Percentiles rank a stretch among this genome's conserved stretches.
These are phyloP conservation scores for Cryptococcus jaspeensis DNA, from an alignment of 1,284 basidiomycete genomes.

Conservation along the genomic window DNA sequence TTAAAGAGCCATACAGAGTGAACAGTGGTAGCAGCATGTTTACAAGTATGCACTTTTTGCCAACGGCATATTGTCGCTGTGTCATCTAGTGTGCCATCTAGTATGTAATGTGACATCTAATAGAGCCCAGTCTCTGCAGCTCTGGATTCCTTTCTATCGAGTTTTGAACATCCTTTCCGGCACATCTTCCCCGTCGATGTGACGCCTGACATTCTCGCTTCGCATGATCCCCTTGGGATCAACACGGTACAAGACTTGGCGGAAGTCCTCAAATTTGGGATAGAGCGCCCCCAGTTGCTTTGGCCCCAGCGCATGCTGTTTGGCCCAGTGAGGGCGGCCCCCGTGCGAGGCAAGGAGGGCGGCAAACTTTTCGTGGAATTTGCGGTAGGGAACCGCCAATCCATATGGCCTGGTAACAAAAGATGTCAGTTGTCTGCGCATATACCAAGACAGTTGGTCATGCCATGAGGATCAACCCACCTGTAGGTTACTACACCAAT, in stretches of 20 bases:
- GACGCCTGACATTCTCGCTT: slow-evolving; percentile 57
- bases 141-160: background rate
- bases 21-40: no score
- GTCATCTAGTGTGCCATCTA: background rate
- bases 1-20: no score
- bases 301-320: slow-evolving; percentile 77
- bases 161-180: slow-evolving; percentile 41
- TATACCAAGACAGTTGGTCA: background rate
- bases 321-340: slow-evolving; percentile 96
- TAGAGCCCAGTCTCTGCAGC: no score
- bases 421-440: background rate
- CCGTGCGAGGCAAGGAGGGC: slow-evolving; percentile 67
- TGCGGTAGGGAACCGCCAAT: slow-evolving; percentile 78
- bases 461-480: slow-evolving; percentile 56
- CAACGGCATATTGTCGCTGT: no score
- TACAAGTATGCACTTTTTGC: no score
- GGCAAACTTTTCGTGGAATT: slow-evolving; percentile 79
- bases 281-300: slow-evolving; percentile 68
- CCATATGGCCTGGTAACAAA: slow-evolving; percentile 72
- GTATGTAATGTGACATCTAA: no score
- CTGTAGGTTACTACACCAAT: slow-evolving; percentile 95
- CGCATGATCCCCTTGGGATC: slow-evolving; percentile 78
- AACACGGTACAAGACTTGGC: slow-evolving; percentile 64
- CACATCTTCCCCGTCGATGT: slow-evolving; percentile 54
- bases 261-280: slow-evolving; percentile 80